A percentile compares a stretch with the other conserved stretches of the same genome.
Conservation (phyloP, 2,329 filamentous ascomycete genomes). For the Cryphonectria nitschkei region DNA sequence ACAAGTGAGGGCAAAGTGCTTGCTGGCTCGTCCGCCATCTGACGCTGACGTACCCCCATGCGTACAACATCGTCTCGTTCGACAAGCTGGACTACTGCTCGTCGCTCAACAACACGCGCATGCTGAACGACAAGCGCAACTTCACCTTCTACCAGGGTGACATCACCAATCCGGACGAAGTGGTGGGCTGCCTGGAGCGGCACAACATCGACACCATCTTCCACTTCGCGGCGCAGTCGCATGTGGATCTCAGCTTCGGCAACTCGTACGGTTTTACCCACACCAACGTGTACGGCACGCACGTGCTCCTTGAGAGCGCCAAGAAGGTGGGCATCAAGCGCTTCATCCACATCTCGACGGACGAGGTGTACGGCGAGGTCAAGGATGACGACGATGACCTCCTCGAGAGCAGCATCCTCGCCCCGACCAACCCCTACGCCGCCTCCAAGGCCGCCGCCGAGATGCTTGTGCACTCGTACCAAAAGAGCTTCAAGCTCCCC, state of each 20-base stretch:
- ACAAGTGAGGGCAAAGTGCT: slow-evolving; percentile 55
- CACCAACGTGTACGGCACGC: slow-evolving; percentile 84
- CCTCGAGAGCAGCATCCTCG: slow-evolving; percentile 73
- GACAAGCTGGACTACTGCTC: slow-evolving; percentile 86
- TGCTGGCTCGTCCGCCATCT: slow-evolving; percentile 84
- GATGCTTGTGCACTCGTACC: slow-evolving; percentile 86
- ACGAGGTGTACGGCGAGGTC: slow-evolving; percentile 85
- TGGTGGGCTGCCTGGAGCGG: slow-evolving; percentile 71
- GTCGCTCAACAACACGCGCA: slow-evolving; percentile 76
- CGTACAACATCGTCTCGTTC: slow-evolving; percentile 81
- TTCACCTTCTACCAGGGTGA: slow-evolving; percentile 82
- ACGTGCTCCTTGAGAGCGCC: slow-evolving; percentile 77
- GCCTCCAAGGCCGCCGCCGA: slow-evolving; percentile 82
- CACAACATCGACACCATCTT: slow-evolving; percentile 79
- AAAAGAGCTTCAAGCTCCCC: slow-evolving; percentile 80
- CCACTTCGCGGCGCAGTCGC: slow-evolving; percentile 85
- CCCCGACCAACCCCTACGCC: slow-evolving; percentile 81
- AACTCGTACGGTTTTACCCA: slow-evolving; percentile 82
- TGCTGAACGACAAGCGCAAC: slow-evolving; percentile 68
- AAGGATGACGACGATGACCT: slow-evolving; percentile 72
- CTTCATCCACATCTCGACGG: slow-evolving; percentile 83
- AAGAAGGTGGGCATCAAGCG: slow-evolving; percentile 71
- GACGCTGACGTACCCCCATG: slow-evolving; percentile 70
- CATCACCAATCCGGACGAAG: slow-evolving; percentile 71
- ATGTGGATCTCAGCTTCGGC: slow-evolving; percentile 81